These are phyloP conservation scores for Neoarthrinium moseri DNA, from an alignment of 2,329 filamentous ascomycete species.

Conservation along the genomic window DNA sequence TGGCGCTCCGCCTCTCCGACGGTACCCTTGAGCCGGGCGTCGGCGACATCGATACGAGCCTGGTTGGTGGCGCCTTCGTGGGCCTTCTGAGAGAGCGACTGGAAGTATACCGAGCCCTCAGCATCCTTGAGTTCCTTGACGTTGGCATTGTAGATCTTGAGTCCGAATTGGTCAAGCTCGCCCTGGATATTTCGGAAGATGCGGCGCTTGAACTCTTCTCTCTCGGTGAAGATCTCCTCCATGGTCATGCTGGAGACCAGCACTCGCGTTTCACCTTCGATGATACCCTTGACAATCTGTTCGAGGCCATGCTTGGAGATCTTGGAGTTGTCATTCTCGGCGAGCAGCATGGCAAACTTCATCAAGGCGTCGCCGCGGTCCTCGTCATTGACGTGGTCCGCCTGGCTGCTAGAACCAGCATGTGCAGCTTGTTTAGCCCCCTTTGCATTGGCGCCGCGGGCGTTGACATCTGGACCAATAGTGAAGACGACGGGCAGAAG, in stretches of 20 bases:
- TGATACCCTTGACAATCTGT: slow-evolving; percentile 86
- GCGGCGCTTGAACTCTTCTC: slow-evolving; percentile 73
- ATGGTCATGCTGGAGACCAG: slow-evolving; percentile 89
- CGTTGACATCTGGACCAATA: slow-evolving; percentile 74
- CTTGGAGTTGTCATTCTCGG: slow-evolving; percentile 52
- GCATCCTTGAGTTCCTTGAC: slow-evolving; percentile 87
- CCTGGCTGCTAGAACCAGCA: slow-evolving; percentile 11
- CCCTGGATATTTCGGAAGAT: slow-evolving; percentile 74
- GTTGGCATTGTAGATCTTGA: slow-evolving; percentile 72
- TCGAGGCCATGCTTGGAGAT: slow-evolving; percentile 62
- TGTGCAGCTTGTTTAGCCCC: slow-evolving; percentile 13
- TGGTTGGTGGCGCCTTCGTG: slow-evolving; percentile 85
- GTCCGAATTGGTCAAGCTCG: slow-evolving; percentile 78
- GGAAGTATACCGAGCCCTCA: slow-evolving; percentile 78
- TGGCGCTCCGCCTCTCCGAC: slow-evolving; percentile 76
- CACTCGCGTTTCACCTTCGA: slow-evolving; percentile 82
- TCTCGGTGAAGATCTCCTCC: slow-evolving; percentile 82
- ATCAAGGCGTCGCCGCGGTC: slow-evolving; percentile 63
- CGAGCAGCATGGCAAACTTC: slow-evolving; percentile 81
- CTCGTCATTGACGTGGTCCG: slow-evolving; percentile 34
- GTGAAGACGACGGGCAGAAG: slow-evolving; percentile 82
- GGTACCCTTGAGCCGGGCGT: slow-evolving; percentile 64
- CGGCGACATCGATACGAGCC: slow-evolving; percentile 57
- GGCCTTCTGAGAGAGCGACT: slow-evolving; percentile 77
- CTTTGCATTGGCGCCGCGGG: slow-evolving; percentile 45